Base-by-base conservation (phyloP, 306 rosid genomes). In the Albizia julibrissin region DNA sequence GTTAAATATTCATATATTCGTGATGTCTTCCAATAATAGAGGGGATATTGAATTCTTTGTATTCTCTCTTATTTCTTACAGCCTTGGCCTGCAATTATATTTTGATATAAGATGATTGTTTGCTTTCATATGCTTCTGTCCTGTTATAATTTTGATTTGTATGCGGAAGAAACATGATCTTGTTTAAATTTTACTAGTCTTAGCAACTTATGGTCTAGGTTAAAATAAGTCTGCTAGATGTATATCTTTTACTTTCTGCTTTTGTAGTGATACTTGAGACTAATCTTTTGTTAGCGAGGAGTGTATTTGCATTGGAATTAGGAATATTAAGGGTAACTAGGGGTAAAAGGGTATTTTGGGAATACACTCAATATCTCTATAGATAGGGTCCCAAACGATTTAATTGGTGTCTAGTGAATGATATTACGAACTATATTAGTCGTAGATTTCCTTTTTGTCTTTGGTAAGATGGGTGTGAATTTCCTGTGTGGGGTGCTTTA, bases 401-500 rank as follows among this genome's bases (percentile, higher is more conserved):
- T 56, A 56, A 56, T n/a, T 56, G 27, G 62, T 56, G 27, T 56
- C 62, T 56, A n/a, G 27, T n/a, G 62, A 56, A n/a, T 56, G 62
- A n/a, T 56, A 19, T 56, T n/a, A 7, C n/a, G n/a, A n/a, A n/a
- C 26, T 52, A 52, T 52, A 6, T 37, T 34, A 19, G 16, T 42
- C 10, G 8, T 37, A 13, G 56, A 15, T 29, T 76, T 42, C 22
- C 47, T 15, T 73, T 78, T 66, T 24, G 18, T 12, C 54, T 34
- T 49, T 66, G 74, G 34, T 64, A 46, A 67, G 27, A 67, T 50
- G 82, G 5, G 46, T 77, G 62, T 78, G 64, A 44, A 29, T 27
- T 46, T 21, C 50, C 65, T 15, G 46, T 15, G 39, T 39, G 65
- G 56, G 9, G 2, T 33, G n/a, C n/a, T 56, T 1, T 37, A 50